These are phyloP conservation scores for Umbelopsis ramanniana DNA, from an alignment of 192 early-diverging fungal genomes.

Conservation along the genomic window DNA sequence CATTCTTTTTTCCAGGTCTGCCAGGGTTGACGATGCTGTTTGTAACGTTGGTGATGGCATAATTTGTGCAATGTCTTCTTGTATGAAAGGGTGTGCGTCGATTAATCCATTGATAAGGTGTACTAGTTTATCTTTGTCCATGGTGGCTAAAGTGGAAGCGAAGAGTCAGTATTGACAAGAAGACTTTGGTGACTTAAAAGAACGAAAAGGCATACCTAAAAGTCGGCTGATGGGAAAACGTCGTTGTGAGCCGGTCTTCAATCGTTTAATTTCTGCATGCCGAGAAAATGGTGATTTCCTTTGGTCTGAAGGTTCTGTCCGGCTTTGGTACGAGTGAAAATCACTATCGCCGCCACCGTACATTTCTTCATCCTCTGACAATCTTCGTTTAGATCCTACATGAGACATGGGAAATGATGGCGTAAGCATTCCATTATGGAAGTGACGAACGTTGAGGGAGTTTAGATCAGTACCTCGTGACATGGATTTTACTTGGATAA, in stretches of 20 bases:
- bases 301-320: background rate
- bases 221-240: slow-evolving; percentile 36
- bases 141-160: slow-evolving; percentile 40
- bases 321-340: background rate
- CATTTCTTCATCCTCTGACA: slow-evolving; percentile 40
- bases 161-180: slow-evolving; percentile 25
- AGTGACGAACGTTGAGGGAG: background rate
- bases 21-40: slow-evolving; percentile 69
- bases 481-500: background rate
- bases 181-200: background rate
- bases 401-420: background rate
- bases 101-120: slow-evolving; percentile 75
- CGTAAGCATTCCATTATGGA: slow-evolving; percentile 6
- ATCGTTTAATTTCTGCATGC: slow-evolving; percentile 35
- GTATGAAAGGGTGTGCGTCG: slow-evolving; percentile 72
- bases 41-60: slow-evolving; percentile 87
- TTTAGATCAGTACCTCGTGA: slow-evolving; percentile 8
- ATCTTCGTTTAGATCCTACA: slow-evolving; percentile 40
- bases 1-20: slow-evolving; percentile 68
- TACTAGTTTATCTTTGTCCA: slow-evolving; percentile 78
- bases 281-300: background rate
- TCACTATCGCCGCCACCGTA: slow-evolving; percentile 1
- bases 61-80: slow-evolving; percentile 68
- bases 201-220: slow-evolving; percentile 27
- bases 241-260: slow-evolving; percentile 41